Base-by-base conservation (phyloP, 768 basidiomycete genomes). In the Obba rivulosa region DNA sequence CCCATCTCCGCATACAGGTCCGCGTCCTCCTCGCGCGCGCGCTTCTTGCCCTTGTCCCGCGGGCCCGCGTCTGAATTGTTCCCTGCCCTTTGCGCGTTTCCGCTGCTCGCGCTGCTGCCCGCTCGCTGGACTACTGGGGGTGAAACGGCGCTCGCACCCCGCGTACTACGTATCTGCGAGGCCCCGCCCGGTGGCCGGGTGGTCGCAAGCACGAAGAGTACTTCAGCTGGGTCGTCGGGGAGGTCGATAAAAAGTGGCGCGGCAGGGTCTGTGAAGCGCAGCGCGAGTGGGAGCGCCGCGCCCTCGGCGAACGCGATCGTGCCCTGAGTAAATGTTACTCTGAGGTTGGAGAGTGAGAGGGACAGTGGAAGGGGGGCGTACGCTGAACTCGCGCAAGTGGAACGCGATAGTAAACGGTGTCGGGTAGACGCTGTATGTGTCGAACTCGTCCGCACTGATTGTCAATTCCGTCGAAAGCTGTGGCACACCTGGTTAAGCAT, bases 381-480 rank as follows among this genome's bases (percentile, higher is more conserved):
- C 90, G 50, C 82, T 88, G 66, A 92, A 90, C 67, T 92, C 90
- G 34, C 85, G 80, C 23, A 92, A 66, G 65, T 91, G 89, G 56
- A 92, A 90, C 1, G 80, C 81, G 44, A 92, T 77, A 3, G 78
- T 81, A 25, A 77, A 77, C 1, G 90, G 85, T 16, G 77, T 67
- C 9, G 73, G 67, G 56, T 72, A 74, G 10, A 91, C 69, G 40
- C 87, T 78, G 58, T 91, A 92, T 7, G 74, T 67, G 44, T 92
- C 88, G 53, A 92, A 92, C 57, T 92, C 91, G 35, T 87, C 85
- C 1, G 77, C 77, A 48, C 82, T 85, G 44, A 92, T 82, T 1
- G 76, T 76, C 41, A 92, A 71, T 62, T 91, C 87, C 1, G 89
- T 92, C 4, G 83, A 74, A 14, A 91, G 69, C 47, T 87, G 79